These are phyloP conservation scores for Kwoniella dendrophila DNA, from an alignment of 768 basidiomycete species.

Conservation along the genomic window DNA sequence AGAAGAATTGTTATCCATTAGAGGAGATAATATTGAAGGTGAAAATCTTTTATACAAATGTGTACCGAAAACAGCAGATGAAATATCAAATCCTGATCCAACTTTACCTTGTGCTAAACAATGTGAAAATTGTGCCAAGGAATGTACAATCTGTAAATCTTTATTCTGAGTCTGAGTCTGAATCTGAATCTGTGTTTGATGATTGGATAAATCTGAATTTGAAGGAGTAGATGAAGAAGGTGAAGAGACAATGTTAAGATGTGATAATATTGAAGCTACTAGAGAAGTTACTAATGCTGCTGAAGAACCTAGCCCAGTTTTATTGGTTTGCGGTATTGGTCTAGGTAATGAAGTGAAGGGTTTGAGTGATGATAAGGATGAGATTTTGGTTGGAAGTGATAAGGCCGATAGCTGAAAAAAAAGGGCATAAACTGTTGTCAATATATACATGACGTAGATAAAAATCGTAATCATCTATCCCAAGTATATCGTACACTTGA, in stretches of 20 bases:
- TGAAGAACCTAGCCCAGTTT: conserved; percentile 95
- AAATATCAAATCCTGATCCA: conserved; percentile 95
- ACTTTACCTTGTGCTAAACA: conserved; percentile 97
- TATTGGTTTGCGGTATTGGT: conserved; percentile 79
- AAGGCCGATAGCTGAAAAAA: conserved; percentile 65
- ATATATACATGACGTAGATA: background rate
- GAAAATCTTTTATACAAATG: conserved; percentile 86
- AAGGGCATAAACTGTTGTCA: background rate
- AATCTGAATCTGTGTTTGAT: too few relatives aligned
- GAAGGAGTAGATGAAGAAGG: conserved; percentile 54
- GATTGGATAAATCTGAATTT: too few relatives aligned
- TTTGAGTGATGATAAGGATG: conserved; percentile 68
- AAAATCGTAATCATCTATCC: background rate
- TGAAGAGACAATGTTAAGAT: conserved; percentile 66
- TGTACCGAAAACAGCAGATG: conserved; percentile 89
- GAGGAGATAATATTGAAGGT: conserved; percentile 50
- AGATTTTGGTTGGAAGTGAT: conserved; percentile 66
- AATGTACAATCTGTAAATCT: too few relatives aligned
- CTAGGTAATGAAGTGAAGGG: conserved; percentile 76
- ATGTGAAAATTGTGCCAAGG: conserved; percentile 90
- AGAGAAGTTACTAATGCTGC: conserved; percentile 96
- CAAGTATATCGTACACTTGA: background rate
- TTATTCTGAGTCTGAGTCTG: too few relatives aligned
- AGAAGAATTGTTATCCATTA: conserved; percentile 31
- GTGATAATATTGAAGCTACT: conserved; percentile 78